phyloP scores from a whole-genome alignment of 441 rosid species.

The Erodium chrysanthum region DNA sequence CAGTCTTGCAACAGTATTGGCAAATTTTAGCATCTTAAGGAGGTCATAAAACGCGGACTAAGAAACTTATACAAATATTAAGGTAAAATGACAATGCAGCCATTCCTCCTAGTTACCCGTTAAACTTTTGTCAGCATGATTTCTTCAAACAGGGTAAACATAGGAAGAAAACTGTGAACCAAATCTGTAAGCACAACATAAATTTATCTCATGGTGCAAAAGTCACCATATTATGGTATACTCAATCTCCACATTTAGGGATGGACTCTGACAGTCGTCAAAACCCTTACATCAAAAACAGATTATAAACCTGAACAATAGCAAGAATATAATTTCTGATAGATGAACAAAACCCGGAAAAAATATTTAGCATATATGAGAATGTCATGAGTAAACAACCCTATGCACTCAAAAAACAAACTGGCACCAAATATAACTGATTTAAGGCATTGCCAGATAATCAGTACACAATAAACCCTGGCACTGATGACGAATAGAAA shows the following conservation, averaged over 20 bases:
- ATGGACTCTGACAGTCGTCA: background rate
- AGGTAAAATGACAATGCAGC: background rate
- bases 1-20: background rate
- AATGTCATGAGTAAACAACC: background rate
- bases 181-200: background rate
- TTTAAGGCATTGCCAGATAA: background rate
- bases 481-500: too few species aligned
- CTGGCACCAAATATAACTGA: background rate
- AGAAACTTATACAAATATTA: background rate
- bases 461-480: too few species aligned
- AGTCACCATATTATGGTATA: background rate
- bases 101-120: background rate
- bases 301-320: background rate
- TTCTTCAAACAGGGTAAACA: background rate
- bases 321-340: background rate
- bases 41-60: background rate
- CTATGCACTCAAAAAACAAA: background rate
- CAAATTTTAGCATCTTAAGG: slow-evolving; percentile 3
- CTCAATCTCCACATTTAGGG: background rate
- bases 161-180: background rate
- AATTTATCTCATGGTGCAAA: background rate
- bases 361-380: background rate
- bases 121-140: background rate
- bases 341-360: background rate
- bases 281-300: background rate